These are phyloP conservation scores for Plasmodium knowlesi DNA, from an alignment of 169 alveolate genomes.

Conservation along the genomic window DNA sequence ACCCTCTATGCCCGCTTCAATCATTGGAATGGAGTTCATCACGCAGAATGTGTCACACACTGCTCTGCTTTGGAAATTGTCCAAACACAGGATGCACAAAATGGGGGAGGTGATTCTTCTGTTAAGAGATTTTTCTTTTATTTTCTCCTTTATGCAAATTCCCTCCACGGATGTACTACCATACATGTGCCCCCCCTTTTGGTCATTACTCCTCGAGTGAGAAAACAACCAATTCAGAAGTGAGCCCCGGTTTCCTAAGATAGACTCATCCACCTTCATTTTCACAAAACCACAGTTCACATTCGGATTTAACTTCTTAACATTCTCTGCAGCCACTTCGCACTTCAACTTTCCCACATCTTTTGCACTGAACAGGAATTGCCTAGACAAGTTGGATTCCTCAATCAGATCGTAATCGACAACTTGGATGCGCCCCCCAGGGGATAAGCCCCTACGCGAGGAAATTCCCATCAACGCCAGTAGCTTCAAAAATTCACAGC, in stretches of 20 bases:
- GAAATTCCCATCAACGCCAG: slow-evolving; percentile 98
- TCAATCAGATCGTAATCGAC: slow-evolving; percentile 98
- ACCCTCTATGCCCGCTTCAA: slow-evolving; percentile 73
- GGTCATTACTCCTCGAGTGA: not conserved
- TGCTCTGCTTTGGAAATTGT: slow-evolving; percentile 44
- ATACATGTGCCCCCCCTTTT: not conserved
- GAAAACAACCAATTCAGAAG: not conserved
- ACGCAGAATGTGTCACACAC: slow-evolving; percentile 49
- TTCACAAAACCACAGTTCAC: slow-evolving; percentile 28
- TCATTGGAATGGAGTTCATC: slow-evolving; percentile 36
- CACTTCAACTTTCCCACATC: slow-evolving; percentile 62
- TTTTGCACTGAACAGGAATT: slow-evolving; percentile 91
- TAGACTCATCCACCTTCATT: slow-evolving; percentile 46
- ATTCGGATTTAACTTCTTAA: slow-evolving; percentile 39
- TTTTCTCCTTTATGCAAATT: not conserved
- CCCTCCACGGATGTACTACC: not conserved
- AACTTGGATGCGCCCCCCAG: slow-evolving; percentile 90
- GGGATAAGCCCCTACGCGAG: slow-evolving; percentile 47
- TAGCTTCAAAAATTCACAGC: slow-evolving; percentile 98
- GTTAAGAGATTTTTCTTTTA: not conserved
- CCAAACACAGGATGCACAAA: slow-evolving; percentile 52
- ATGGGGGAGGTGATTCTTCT: not conserved
- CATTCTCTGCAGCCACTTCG: slow-evolving; percentile 60
- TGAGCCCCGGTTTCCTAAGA: not conserved
- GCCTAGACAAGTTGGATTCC: slow-evolving; percentile 97